phyloP scores from a whole-genome alignment of 2,329 filamentous ascomycete genomes.

The Chrysoporthe austroafricana region DNA sequence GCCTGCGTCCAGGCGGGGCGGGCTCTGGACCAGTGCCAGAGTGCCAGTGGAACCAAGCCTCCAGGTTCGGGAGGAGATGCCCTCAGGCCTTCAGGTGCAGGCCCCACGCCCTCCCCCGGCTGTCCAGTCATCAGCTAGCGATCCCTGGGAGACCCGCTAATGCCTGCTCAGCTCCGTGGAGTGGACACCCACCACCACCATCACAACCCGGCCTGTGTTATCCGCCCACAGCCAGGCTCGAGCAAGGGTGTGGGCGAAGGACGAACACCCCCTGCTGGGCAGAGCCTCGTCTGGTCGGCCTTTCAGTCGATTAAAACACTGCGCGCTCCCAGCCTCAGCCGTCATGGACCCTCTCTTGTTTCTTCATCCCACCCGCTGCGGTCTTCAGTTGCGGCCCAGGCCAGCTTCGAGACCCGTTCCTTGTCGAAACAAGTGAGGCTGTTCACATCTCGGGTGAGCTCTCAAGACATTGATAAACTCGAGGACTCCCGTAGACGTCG shows the following conservation, averaged over 20 bases:
- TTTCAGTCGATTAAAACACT: slow-evolving; percentile 23
- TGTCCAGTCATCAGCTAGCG: slow-evolving; percentile 17
- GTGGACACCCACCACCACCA: neutral
- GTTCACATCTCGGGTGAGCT: neutral
- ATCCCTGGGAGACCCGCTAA: slow-evolving; percentile 19
- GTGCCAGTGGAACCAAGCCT: neutral
- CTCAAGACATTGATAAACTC: slow-evolving; percentile 11
- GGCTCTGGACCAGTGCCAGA: slow-evolving; percentile 4
- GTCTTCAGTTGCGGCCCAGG: slow-evolving; percentile 3
- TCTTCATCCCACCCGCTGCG: slow-evolving; percentile 13
- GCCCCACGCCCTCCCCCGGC: neutral
- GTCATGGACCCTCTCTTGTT: slow-evolving; percentile 9
- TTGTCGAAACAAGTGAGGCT: slow-evolving; percentile 5
- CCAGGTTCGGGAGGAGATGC: slow-evolving; percentile 8
- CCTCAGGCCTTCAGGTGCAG: slow-evolving; percentile 12
- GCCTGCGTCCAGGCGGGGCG: neutral
- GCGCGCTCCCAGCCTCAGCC: slow-evolving; percentile 20
- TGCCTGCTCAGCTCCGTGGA: slow-evolving; percentile 12
- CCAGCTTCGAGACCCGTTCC: slow-evolving; percentile 11
- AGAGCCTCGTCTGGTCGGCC: slow-evolving; percentile 23
- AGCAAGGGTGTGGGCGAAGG: slow-evolving; percentile 3
- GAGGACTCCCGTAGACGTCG: neutral
- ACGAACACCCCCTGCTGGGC: neutral
- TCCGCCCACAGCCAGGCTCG: neutral
- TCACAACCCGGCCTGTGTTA: neutral